Percentiles rank a stretch among this genome's conserved stretches.
Evolutionary conservation across 2,329 filamentous ascomycete species (phyloP).

Genomic region (Aspergillus cejpii): DNA sequence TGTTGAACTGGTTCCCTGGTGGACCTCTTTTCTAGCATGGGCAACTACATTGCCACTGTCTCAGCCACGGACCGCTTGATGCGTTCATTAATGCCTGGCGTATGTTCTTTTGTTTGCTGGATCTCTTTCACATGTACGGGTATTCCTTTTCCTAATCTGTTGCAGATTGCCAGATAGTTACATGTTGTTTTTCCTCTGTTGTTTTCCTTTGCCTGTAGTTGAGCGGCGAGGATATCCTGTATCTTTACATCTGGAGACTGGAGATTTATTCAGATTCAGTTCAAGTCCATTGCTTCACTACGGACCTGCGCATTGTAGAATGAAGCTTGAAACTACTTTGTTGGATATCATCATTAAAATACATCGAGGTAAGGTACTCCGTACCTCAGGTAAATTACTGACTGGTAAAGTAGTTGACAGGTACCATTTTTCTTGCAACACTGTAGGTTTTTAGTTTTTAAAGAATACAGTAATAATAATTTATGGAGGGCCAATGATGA

Average conservation of each 20-base stretch:
- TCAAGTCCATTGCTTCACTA: too few species aligned
- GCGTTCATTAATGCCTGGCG: not conserved
- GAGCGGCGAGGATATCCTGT: not conserved
- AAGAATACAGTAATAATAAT: too few species aligned
- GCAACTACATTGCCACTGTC: not conserved
- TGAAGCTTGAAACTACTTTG: too few species aligned
- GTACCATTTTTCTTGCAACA: not conserved
- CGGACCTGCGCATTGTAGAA: too few species aligned
- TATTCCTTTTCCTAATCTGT: not conserved
- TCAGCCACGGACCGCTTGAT: not conserved
- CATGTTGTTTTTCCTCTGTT: not conserved
- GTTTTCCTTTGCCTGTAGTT: not conserved
- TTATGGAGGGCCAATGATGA: too few species aligned
- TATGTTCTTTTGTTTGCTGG: not conserved
- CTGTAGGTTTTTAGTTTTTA: too few species aligned
- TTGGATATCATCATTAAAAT: too few species aligned
- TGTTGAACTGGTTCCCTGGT: not conserved
- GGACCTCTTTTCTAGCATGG: not conserved
- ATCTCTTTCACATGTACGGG: not conserved
- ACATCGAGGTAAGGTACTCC: not conserved
- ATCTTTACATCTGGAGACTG: conserved; percentile 1
- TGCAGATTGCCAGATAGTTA: not conserved
- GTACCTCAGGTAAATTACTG: conserved; percentile 1
- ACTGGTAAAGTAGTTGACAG: not conserved
- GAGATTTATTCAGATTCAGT: not conserved